Evolutionary conservation across 768 basidiomycete species (phyloP).

Genomic region (Sutorius australiensis): DNA sequence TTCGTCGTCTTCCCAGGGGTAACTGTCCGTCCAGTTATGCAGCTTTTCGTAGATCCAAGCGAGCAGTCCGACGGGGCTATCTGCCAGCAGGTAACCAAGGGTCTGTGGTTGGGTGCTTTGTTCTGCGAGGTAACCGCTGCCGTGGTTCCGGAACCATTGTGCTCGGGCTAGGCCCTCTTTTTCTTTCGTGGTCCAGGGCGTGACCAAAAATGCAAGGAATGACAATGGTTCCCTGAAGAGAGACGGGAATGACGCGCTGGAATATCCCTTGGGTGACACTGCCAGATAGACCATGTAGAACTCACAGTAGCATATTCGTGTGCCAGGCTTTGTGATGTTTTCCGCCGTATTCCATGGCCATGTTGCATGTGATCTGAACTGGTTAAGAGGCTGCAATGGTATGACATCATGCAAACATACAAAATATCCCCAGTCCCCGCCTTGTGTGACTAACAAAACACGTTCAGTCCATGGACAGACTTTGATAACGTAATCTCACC

Average conservation of each 20-base stretch:
- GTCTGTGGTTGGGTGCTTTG: conserved; percentile 49
- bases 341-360: conserved; percentile 35
- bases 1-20: conserved; percentile 58
- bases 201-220: conserved; percentile 27
- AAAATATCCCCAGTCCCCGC: conserved; percentile 45
- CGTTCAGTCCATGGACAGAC: neutral
- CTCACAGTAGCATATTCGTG: conserved; percentile 45
- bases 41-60: conserved; percentile 56
- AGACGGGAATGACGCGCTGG: conserved; percentile 25
- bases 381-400: neutral
- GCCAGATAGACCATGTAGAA: neutral
- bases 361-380: conserved; percentile 33
- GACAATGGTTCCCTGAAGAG: conserved; percentile 23
- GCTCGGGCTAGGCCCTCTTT: conserved; percentile 20
- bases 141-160: conserved; percentile 16
- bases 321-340: conserved; percentile 51
- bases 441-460: conserved; percentile 39
- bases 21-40: conserved; percentile 46
- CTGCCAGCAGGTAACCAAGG: conserved; percentile 49
- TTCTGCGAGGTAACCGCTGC: conserved; percentile 29
- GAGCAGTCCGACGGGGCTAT: conserved; percentile 54
- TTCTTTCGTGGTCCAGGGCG: conserved; percentile 28
- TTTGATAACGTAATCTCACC: conserved; percentile 26
- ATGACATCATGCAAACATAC: conserved; percentile 24
- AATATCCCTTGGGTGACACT: neutral